These are phyloP conservation scores for Xylariaceae sp. DNA, from an alignment of 2,329 filamentous ascomycete genomes.

Conservation along the genomic window DNA sequence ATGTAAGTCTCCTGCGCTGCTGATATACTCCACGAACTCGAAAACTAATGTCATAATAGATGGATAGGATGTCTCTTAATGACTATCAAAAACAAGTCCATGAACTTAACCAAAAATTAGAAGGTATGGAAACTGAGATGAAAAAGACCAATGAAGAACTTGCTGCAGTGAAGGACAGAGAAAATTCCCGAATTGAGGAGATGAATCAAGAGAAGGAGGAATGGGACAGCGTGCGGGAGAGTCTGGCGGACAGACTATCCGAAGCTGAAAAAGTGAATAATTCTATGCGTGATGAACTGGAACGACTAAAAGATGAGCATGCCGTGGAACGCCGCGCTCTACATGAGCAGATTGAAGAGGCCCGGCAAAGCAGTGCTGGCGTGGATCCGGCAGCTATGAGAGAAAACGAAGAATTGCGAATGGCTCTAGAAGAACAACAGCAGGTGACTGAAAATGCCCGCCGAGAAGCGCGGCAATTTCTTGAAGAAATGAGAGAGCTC, in stretches of 20 bases:
- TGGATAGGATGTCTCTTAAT: constrained; percentile 65
- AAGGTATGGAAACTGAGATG: constrained; percentile 62
- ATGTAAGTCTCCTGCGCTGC: constrained; percentile 29
- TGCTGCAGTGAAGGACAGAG: constrained; percentile 51
- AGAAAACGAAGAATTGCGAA: constrained; percentile 64
- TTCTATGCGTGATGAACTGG: constrained; percentile 73
- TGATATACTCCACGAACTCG: neutral
- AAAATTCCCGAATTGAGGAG: constrained; percentile 48
- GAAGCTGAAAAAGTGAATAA: constrained; percentile 72
- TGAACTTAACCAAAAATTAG: constrained; percentile 68
- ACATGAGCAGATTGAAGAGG: constrained; percentile 56
- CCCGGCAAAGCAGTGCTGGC: constrained; percentile 34
- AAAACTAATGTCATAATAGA: constrained; percentile 34
- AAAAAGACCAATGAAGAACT: constrained; percentile 69
- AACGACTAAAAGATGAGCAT: constrained; percentile 65
- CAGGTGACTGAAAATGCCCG: constrained; percentile 82
- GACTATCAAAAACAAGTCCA: constrained; percentile 76
- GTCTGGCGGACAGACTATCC: constrained; percentile 67
- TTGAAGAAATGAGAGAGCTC: constrained; percentile 83
- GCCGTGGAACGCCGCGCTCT: constrained; percentile 57
- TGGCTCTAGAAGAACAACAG: constrained; percentile 65
- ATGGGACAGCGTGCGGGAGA: constrained; percentile 59
- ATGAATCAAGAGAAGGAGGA: constrained; percentile 62
- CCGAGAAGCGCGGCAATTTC: constrained; percentile 72
- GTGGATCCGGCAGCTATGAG: constrained; percentile 53